Conservation (phyloP, 257 asterid genomes). For the Nicotiana noctiflora region DNA sequence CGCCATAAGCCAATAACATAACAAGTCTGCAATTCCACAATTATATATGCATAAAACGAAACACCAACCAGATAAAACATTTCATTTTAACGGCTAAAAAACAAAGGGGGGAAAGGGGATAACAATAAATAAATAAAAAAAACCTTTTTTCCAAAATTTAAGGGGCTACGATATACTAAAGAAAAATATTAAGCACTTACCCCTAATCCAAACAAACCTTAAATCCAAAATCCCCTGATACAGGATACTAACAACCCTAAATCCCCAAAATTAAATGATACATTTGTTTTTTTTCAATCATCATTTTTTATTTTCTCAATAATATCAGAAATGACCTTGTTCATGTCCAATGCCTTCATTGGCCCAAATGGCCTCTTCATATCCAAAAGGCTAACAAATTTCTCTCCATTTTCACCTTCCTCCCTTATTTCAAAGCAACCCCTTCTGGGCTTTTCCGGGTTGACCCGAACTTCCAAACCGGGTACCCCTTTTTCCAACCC, state of each 20-base stretch:
- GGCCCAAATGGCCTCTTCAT: constrained; percentile 69
- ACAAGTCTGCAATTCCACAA: too few species aligned
- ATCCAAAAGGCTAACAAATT: constrained; percentile 52
- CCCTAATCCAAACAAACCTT: neutral
- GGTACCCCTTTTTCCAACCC: constrained; percentile 48
- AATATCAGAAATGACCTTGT: constrained; percentile 50
- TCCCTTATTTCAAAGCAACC: constrained; percentile 87
- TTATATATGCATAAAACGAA: too few species aligned
- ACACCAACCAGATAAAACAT: neutral
- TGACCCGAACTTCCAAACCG: constrained; percentile 55
- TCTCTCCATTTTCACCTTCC: constrained; percentile 45
- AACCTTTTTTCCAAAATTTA: neutral
- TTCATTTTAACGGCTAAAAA: too few species aligned
- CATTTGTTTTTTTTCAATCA: too few species aligned
- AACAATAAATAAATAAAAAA: too few species aligned
- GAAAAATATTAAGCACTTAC: neutral
- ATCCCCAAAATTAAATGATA: neutral
- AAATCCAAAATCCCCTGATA: neutral
- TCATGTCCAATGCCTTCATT: constrained; percentile 65
- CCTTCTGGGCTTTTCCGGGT: constrained; percentile 72
- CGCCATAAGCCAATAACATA: too few species aligned
- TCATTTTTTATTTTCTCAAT: constrained; percentile 43
- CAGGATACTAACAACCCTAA: neutral
- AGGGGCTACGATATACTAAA: neutral
- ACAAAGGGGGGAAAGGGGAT: too few species aligned